phyloP scores from a whole-genome alignment of 2,329 filamentous ascomycete species.

The Tolypocladium sp. region DNA sequence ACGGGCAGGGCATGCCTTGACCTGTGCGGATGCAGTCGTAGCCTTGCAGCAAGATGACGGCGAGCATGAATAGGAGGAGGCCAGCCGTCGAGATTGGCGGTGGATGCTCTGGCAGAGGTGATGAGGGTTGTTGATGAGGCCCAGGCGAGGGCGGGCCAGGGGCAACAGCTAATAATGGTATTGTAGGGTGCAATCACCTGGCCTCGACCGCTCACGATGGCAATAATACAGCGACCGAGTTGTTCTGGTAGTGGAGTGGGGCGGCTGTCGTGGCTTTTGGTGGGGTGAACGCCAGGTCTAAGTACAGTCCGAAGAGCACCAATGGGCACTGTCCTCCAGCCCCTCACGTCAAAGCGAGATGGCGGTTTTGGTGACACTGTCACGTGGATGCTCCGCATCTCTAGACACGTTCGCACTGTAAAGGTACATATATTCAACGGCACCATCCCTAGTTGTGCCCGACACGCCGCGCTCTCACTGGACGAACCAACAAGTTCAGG shows the following conservation, averaged over 20 bases:
- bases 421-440: not conserved
- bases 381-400: not conserved
- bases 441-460: not conserved
- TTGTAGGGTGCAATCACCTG: not conserved
- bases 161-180: not conserved
- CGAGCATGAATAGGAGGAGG: not conserved
- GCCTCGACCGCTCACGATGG: slow-evolving; percentile 1
- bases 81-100: not conserved
- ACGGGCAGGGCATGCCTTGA: not conserved
- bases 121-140: not conserved
- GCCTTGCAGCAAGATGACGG: not conserved
- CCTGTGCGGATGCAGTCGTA: not conserved
- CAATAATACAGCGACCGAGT: not conserved
- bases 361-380: not conserved
- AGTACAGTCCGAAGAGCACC: not conserved
- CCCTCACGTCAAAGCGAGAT: not conserved
- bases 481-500: not conserved
- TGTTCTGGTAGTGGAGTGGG: not conserved
- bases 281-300: not conserved
- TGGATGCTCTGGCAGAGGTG: not conserved
- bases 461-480: not conserved
- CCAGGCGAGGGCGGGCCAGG: not conserved
- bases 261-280: not conserved
- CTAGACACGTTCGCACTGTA: not conserved
- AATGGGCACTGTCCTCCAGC: not conserved